Percentiles rank a stretch among this genome's conserved stretches.
Evolutionary conservation across 345 rosid species (phyloP).

Genomic region (Citrus reticulata): DNA sequence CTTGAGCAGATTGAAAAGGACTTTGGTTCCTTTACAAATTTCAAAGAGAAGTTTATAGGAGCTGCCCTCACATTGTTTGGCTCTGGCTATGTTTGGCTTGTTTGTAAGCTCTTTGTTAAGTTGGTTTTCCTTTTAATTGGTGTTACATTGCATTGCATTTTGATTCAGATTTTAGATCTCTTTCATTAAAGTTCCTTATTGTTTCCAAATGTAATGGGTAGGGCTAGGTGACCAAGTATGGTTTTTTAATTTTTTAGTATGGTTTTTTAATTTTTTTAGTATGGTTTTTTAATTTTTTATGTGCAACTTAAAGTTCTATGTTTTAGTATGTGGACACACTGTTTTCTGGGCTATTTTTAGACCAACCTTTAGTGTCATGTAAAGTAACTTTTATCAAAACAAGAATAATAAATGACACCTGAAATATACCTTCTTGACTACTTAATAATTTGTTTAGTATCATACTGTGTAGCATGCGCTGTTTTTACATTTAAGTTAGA

Average conservation of each 20-base stretch:
- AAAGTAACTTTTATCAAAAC: neutral
- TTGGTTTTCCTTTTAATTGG: neutral
- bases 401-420: neutral
- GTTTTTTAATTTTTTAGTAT: neutral
- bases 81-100: slow-evolving; percentile 98
- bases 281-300: neutral
- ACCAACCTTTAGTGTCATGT: neutral
- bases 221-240: neutral
- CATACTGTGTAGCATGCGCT: neutral
- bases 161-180: neutral
- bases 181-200: neutral
- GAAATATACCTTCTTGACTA: neutral
- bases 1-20: slow-evolving; percentile 94
- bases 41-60: slow-evolving; percentile 66
- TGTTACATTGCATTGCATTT: neutral
- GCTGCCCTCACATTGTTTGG: slow-evolving; percentile 72
- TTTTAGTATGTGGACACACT: neutral
- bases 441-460: neutral
- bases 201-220: neutral
- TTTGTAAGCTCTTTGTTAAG: slow-evolving; percentile 45
- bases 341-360: neutral
- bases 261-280: neutral
- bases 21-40: slow-evolving; percentile 78
- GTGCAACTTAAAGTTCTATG: neutral
- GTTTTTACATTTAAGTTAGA: neutral